These are phyloP conservation scores for Capsicum baccatum DNA, from an alignment of 257 asterid species.

Conservation along the genomic window DNA sequence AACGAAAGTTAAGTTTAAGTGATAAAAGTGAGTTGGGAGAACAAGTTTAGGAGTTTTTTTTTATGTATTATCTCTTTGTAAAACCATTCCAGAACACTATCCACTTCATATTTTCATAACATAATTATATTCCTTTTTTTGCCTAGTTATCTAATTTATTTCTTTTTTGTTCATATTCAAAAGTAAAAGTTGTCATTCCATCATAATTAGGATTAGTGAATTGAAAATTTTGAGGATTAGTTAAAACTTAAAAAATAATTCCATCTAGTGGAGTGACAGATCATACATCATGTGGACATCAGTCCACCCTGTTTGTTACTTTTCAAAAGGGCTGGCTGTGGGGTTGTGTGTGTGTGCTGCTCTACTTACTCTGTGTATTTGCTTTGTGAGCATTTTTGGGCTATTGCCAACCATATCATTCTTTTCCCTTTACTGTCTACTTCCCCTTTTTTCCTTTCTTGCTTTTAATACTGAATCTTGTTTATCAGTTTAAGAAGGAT, in stretches of 20 bases:
- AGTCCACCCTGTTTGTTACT: conserved; percentile 34
- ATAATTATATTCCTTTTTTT: not conserved
- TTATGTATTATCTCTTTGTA: not conserved
- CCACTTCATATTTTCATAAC: not conserved
- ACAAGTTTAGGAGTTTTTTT: too few species aligned
- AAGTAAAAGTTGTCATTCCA: not conserved
- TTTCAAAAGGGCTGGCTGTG: conserved; percentile 19
- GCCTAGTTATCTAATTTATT: not conserved
- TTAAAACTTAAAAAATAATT: conserved; percentile 31
- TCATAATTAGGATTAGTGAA: conserved; percentile 17
- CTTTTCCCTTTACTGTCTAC: conserved; percentile 34
- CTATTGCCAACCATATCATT: conserved; percentile 75
- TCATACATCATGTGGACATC: conserved; percentile 68
- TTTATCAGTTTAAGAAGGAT: conserved; percentile 10
- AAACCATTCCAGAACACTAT: conserved; percentile 40
- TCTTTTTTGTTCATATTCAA: not conserved
- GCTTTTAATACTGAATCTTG: not conserved
- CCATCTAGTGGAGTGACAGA: conserved; percentile 63
- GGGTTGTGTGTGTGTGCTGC: conserved; percentile 36
- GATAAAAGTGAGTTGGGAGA: too few species aligned
- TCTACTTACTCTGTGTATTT: conserved; percentile 42
- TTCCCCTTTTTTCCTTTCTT: not conserved
- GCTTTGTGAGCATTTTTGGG: conserved; percentile 50
- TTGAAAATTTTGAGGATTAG: conserved; percentile 29
- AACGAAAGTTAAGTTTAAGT: too few species aligned